Base-by-base conservation (phyloP, 2,329 filamentous ascomycete genomes). In the Exophiala viscosa region DNA sequence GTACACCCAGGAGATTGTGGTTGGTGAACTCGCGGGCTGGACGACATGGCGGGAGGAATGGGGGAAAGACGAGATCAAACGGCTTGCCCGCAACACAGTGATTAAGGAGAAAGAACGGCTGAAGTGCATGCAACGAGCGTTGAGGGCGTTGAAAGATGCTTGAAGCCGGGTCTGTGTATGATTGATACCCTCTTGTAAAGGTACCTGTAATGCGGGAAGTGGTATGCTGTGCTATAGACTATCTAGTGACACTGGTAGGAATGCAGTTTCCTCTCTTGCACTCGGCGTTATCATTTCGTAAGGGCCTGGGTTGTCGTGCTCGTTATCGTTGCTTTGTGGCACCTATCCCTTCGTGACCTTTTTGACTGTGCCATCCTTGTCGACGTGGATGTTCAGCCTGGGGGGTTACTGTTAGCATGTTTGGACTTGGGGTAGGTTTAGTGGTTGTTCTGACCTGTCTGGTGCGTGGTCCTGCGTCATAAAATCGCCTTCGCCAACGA, bases 1-100 rank as follows among this genome's bases (percentile, higher is more conserved):
- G 45, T 96, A 93, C 69, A 96, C 91, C 43, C 92, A 96, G 72
- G 89, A 95, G 69, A 90, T 92, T 11, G 92, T 97, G 18, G 92
- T 95, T 5, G 80, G 84, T 1, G 93, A 99, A 72, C 70, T 99
- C 50, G 93, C 93, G 0, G 90, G 88, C 13, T 99, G 93, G 90
- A 91, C 96, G 65, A 90, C 95, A 36, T 82, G 90, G 73, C 84
- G 95, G 65, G 88, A 90, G 60, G 83, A 81, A 64, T 83, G 88
- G 72, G 90, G 88, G 1, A 76, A 84, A 55, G 81, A 81, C 53
- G 88, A 89, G 23, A 81, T 96, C 56, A 82, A 79, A 60, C 84
- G 90, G 42, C 82, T 95, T 62, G 92, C 88, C 14, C 81, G 78
- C 64, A 82, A 83, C 31, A 90, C 91, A 80, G 76, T 97, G 20